These are phyloP conservation scores for Elaphomyces granulatus DNA, from an alignment of 495 filamentous ascomycete genomes.

Conservation along the genomic window DNA sequence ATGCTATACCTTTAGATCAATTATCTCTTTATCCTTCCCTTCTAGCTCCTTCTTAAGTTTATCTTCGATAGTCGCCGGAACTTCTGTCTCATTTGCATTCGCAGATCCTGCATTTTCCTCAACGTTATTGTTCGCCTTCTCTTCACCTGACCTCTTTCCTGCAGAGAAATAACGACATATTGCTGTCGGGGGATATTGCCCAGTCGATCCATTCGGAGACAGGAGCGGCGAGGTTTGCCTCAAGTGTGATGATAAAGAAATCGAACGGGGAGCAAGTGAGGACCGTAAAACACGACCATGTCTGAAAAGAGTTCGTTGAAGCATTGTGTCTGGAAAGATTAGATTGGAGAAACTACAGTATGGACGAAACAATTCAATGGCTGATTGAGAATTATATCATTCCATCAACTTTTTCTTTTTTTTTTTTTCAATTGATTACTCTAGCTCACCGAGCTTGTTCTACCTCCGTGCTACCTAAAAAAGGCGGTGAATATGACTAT, in stretches of 20 bases:
- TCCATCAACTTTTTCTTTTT: no score
- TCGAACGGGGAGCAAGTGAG: constrained; percentile 11
- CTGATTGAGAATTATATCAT: no score
- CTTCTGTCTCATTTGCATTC: constrained; percentile 27
- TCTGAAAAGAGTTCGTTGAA: constrained; percentile 32
- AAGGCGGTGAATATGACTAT: no score
- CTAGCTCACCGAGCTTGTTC: no score
- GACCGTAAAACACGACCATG: constrained; percentile 30
- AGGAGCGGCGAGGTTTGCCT: constrained; percentile 27
- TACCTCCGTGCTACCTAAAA: no score
- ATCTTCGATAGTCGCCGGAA: constrained; percentile 21
- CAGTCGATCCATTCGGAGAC: constrained; percentile 16
- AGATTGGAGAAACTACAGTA: not conserved
- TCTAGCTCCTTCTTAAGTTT: constrained; percentile 53
- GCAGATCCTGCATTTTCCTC: constrained; percentile 17
- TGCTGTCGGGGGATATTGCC: constrained; percentile 11
- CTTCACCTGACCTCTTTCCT: constrained; percentile 23
- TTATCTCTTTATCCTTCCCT: constrained; percentile 65
- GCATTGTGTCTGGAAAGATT: constrained; percentile 24
- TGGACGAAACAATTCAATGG: not conserved
- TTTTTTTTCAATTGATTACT: no score
- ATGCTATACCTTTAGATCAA: constrained; percentile 66
- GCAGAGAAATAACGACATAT: constrained; percentile 27
- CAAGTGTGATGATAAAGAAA: constrained; percentile 22
- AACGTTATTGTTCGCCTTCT: constrained; percentile 13